These are phyloP conservation scores for Paramyrothecium sp. DNA, from an alignment of 2,329 filamentous ascomycete species.

Conservation along the genomic window DNA sequence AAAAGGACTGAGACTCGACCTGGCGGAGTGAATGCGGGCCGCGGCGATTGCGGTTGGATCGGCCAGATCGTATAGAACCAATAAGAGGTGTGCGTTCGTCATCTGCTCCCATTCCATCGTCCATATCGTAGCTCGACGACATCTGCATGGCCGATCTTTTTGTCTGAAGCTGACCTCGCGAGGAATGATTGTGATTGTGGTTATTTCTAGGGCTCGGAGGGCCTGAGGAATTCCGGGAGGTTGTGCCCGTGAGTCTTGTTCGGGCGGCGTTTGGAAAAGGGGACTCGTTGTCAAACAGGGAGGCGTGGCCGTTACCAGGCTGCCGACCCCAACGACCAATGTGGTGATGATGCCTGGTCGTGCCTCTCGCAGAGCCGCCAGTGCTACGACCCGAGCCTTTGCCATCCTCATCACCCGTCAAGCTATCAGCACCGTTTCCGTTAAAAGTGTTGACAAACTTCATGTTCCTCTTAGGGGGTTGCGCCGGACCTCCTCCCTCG, in stretches of 20 bases:
- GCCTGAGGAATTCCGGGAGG: slow-evolving; percentile 60
- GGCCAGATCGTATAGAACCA: slow-evolving; percentile 52
- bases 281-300: slow-evolving; percentile 74
- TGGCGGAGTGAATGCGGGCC: slow-evolving; percentile 59
- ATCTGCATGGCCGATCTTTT: slow-evolving; percentile 58
- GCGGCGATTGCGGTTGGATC: slow-evolving; percentile 58
- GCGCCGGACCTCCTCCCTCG: slow-evolving; percentile 50
- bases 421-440: slow-evolving; percentile 51
- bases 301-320: slow-evolving; percentile 65
- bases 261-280: slow-evolving; percentile 70
- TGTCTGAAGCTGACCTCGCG: slow-evolving; percentile 28
- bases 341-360: slow-evolving; percentile 72
- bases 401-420: slow-evolving; percentile 64
- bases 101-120: slow-evolving; percentile 75
- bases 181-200: slow-evolving; percentile 7
- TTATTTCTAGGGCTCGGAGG: slow-evolving; percentile 66
- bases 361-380: slow-evolving; percentile 62
- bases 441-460: slow-evolving; percentile 86
- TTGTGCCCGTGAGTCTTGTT: slow-evolving; percentile 58
- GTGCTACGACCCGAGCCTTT: slow-evolving; percentile 61
- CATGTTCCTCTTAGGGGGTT: slow-evolving; percentile 77
- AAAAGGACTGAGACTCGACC: slow-evolving; percentile 71
- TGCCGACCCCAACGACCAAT: slow-evolving; percentile 72
- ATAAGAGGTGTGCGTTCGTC: slow-evolving; percentile 87
- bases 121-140: slow-evolving; percentile 71